Conservation (phyloP, 495 filamentous ascomycete genomes). For the Oidiodendron maius region DNA sequence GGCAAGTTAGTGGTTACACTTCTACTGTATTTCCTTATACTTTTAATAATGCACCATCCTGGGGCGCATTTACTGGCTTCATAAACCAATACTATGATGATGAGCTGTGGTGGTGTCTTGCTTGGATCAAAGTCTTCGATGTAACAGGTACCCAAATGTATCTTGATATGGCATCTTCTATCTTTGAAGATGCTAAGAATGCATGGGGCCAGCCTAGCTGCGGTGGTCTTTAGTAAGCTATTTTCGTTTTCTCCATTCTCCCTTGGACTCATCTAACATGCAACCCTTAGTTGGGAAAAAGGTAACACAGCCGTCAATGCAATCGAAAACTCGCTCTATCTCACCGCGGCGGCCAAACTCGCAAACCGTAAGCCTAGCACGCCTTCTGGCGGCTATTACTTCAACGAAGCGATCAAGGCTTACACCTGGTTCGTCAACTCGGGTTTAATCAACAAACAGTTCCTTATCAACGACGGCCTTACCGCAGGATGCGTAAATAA, state of each 20-base stretch:
- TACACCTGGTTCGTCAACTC: slow-evolving; percentile 64
- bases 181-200: slow-evolving; percentile 56
- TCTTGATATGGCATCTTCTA: slow-evolving; percentile 49
- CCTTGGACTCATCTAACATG: background rate
- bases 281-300: slow-evolving; percentile 49
- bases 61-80: slow-evolving; percentile 29
- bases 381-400: slow-evolving; percentile 42
- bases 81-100: slow-evolving; percentile 65
- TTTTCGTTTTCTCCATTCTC: background rate
- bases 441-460: slow-evolving; percentile 57
- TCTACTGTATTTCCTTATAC: slow-evolving; percentile 31
- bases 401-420: slow-evolving; percentile 47
- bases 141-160: slow-evolving; percentile 46
- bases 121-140: slow-evolving; percentile 60
- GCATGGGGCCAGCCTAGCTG: slow-evolving; percentile 43
- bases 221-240: slow-evolving; percentile 49
- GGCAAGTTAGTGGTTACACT: slow-evolving; percentile 7
- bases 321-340: slow-evolving; percentile 73
- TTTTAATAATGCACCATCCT: slow-evolving; percentile 19
- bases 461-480: slow-evolving; percentile 69
- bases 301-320: slow-evolving; percentile 54
- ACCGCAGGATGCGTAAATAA: slow-evolving; percentile 50
- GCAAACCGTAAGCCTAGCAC: slow-evolving; percentile 52
- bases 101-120: slow-evolving; percentile 68
- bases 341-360: slow-evolving; percentile 63